Base-by-base conservation (phyloP, 2,329 filamentous ascomycete genomes). In the Ceratocystis cubensis region DNA sequence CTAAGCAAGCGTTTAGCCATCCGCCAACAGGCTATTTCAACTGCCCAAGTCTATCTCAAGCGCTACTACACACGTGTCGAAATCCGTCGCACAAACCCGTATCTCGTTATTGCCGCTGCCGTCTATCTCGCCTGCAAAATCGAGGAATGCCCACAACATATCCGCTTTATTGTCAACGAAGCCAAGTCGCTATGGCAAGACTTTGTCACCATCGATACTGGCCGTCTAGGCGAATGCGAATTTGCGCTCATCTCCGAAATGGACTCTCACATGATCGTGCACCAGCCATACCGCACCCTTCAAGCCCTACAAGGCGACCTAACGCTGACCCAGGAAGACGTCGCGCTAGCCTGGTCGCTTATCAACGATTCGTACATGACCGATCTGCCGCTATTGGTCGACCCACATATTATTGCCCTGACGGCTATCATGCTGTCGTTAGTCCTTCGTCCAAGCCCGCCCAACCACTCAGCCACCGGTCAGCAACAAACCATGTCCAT, bases 81-180 rank as follows among this genome's bases (percentile, higher is more conserved):
- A 73, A 91, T 97, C 70, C 88, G 93, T 67, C 86, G 88, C 69
- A 96, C 92, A 61, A 99, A 97, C 72, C 91, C 93, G 3, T 96
- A 96, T 73, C 85, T 97, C 45, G 85, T 97, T 67, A 83, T 96
- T 70, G 88, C 91, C n/a, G 97, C 94, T 1, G 89, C 93, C 4
- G 82, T 97, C 69, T 99, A 99, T 75, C 80, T 99, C 45, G 92
- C 94, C 22, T 96, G 91, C 78, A 99, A 99, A 77, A 96, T 96
- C 85, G 94, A 99, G 75, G 94, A 99, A 75, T 92, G 87, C 63
- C 94, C 94, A 2, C 93, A 97, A 75, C 94, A 99, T 75, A 97
- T 99, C 72, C 85, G 94, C 37, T 83, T 96, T 70, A 87, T 99
- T 67, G 87, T 94, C 10, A 87, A 85, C 61, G 94, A 99, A 75